A percentile compares a stretch with the other conserved stretches of the same genome.
Conservation (phyloP, 2,329 filamentous ascomycete species). For the Knoxdaviesia capensis region DNA sequence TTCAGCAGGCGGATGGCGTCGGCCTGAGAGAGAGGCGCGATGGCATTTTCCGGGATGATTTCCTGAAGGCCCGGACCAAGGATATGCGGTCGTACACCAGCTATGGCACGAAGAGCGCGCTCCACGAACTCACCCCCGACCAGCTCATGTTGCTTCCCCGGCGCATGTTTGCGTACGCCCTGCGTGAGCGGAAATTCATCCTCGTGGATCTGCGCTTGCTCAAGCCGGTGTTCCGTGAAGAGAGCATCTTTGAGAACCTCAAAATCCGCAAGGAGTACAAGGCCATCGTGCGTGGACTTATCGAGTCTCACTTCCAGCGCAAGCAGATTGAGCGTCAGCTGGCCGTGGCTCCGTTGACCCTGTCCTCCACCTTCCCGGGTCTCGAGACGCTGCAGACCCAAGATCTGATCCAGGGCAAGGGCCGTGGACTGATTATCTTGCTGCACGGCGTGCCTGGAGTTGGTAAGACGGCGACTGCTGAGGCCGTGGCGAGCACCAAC, state of each 20-base stretch:
- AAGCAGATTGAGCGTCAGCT: slow-evolving; percentile 15
- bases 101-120: slow-evolving; percentile 13
- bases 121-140: slow-evolving; percentile 9
- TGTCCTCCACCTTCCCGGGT: too few species aligned
- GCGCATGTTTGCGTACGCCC: slow-evolving; percentile 20
- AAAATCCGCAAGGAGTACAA: slow-evolving; percentile 19
- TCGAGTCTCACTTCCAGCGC: slow-evolving; percentile 19
- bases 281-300: slow-evolving; percentile 18
- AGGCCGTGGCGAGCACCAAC: slow-evolving; percentile 19
- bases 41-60: slow-evolving; percentile 13
- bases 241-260: slow-evolving; percentile 18
- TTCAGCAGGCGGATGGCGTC: slow-evolving; percentile 15
- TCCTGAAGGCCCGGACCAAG: slow-evolving; percentile 15
- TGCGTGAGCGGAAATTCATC: slow-evolving; percentile 18
- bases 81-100: slow-evolving; percentile 10
- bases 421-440: slow-evolving; percentile 21
- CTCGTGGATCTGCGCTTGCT: slow-evolving; percentile 15
- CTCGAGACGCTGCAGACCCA: slow-evolving; percentile 1
- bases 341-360: too few species aligned
- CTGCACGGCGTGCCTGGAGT: slow-evolving; percentile 26
- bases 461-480: slow-evolving; percentile 26
- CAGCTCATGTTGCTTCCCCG: slow-evolving; percentile 16
- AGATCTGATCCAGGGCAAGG: slow-evolving; percentile 24
- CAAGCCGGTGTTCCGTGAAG: slow-evolving; percentile 15
- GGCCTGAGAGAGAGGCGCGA: slow-evolving; percentile 17